phyloP scores from a whole-genome alignment of 495 filamentous ascomycete genomes.

The Aspergillus avenaceus region DNA sequence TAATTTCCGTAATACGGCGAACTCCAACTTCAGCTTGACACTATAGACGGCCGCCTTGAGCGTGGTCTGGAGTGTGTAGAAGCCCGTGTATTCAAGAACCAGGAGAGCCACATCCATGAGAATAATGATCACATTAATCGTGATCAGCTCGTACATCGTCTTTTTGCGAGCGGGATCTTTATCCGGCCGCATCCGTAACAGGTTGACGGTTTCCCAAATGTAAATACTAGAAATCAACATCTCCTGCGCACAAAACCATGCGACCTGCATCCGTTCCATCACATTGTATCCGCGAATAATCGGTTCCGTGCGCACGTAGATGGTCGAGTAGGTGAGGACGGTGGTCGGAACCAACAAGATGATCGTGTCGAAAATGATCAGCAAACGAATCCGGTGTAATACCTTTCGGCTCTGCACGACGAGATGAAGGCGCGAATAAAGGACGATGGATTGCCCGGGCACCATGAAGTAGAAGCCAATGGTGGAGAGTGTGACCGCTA shows the following conservation, averaged over 20 bases:
- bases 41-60: slow-evolving; percentile 56
- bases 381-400: slow-evolving; percentile 46
- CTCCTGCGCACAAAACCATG: slow-evolving; percentile 58
- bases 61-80: slow-evolving; percentile 51
- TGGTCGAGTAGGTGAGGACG: slow-evolving; percentile 48
- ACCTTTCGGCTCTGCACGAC: slow-evolving; percentile 45
- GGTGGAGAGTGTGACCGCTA: slow-evolving; percentile 36
- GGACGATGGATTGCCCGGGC: slow-evolving; percentile 60
- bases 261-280: slow-evolving; percentile 56
- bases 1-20: slow-evolving; percentile 48
- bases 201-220: slow-evolving; percentile 46
- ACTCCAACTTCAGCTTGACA: slow-evolving; percentile 62
- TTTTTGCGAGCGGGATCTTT: slow-evolving; percentile 35
- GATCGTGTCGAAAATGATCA: slow-evolving; percentile 54
- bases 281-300: slow-evolving; percentile 46
- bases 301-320: slow-evolving; percentile 19
- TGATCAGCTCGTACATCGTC: slow-evolving; percentile 49
- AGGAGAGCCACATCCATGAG: slow-evolving; percentile 52
- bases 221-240: slow-evolving; percentile 54
- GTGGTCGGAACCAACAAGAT: slow-evolving; percentile 48
- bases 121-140: slow-evolving; percentile 54
- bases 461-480: slow-evolving; percentile 62
- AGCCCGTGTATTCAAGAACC: slow-evolving; percentile 48
- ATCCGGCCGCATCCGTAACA: slow-evolving; percentile 38
- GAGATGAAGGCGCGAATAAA: slow-evolving; percentile 63